phyloP scores from a whole-genome alignment of 2,329 filamentous ascomycete species.

The Aureobasidium sp. region DNA sequence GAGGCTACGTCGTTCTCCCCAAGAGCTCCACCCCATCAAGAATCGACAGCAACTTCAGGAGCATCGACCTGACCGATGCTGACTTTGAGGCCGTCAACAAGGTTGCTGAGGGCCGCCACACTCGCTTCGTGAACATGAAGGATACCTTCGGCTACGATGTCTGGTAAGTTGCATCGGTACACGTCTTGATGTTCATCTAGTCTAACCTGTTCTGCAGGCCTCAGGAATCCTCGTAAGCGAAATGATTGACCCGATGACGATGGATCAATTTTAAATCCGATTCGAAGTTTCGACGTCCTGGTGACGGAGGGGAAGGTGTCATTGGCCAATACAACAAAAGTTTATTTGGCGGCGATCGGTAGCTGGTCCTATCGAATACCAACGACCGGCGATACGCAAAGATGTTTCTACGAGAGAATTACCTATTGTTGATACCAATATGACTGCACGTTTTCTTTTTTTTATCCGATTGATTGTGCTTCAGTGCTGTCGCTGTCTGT shows the following conservation, averaged over 20 bases:
- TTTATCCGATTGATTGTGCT: background rate
- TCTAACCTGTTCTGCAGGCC: constrained; percentile 20
- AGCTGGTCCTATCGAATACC: constrained; percentile 16
- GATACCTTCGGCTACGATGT: constrained; percentile 70
- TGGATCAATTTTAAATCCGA: background rate
- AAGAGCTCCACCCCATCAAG: constrained; percentile 62
- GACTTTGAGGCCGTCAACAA: constrained; percentile 55
- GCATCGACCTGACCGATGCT: constrained; percentile 48
- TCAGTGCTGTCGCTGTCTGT: background rate
- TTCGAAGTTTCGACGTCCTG: constrained; percentile 10
- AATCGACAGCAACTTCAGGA: constrained; percentile 62
- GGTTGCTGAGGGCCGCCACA: constrained; percentile 60
- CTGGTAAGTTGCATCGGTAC: constrained; percentile 25
- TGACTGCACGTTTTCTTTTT: constrained; percentile 1
- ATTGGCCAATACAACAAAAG: constrained; percentile 9
- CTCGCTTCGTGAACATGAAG: constrained; percentile 75
- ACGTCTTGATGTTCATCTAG: background rate
- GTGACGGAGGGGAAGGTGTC: constrained; percentile 9
- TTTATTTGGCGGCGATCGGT: constrained; percentile 11
- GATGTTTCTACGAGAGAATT: constrained; percentile 8
- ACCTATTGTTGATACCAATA: constrained; percentile 10
- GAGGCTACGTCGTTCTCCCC: constrained; percentile 61
- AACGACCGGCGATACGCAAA: background rate
- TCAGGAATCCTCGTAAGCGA: constrained; percentile 28
- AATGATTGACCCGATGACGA: background rate